Conservation (phyloP, 2,329 filamentous ascomycete genomes). For the Ascosphaera apis region DNA sequence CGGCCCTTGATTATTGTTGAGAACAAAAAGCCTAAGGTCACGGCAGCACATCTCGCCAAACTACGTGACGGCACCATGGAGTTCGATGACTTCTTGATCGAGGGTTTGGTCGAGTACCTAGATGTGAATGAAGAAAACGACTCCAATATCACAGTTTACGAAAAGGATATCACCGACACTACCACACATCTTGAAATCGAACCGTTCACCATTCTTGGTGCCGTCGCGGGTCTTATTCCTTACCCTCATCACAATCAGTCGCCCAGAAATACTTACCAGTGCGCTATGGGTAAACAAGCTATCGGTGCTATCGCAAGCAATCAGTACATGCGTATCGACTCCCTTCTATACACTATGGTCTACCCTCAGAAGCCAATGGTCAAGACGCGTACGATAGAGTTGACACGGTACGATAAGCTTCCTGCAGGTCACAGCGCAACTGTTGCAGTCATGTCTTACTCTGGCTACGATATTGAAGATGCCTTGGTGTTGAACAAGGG, state of each 20-base stretch:
- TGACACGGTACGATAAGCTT: slow-evolving; percentile 92
- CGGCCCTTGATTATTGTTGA: slow-evolving; percentile 90
- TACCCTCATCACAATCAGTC: slow-evolving; percentile 99
- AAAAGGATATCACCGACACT: slow-evolving; percentile 55
- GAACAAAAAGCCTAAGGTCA: slow-evolving; percentile 62
- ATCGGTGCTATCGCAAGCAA: slow-evolving; percentile 97
- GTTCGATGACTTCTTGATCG: slow-evolving; percentile 82
- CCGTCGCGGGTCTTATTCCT: slow-evolving; percentile 85
- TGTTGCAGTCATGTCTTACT: slow-evolving; percentile 98
- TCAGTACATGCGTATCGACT: slow-evolving; percentile 92
- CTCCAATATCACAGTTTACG: slow-evolving; percentile 73
- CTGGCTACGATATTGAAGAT: slow-evolving; percentile 98
- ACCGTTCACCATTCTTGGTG: slow-evolving; percentile 87
- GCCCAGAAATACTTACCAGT: slow-evolving; percentile 94
- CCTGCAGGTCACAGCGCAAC: slow-evolving; percentile 93
- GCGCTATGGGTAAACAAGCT: slow-evolving; percentile 99
- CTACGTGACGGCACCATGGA: slow-evolving; percentile 63
- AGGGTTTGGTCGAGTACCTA: slow-evolving; percentile 83
- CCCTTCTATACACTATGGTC: slow-evolving; percentile 83
- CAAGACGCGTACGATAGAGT: slow-evolving; percentile 85
- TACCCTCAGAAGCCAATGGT: slow-evolving; percentile 97
- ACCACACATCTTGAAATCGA: slow-evolving; percentile 96
- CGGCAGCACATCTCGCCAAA: slow-evolving; percentile 51
- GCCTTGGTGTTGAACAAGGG: slow-evolving; percentile 92
- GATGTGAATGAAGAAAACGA: slow-evolving; percentile 99